Evolutionary conservation across 495 filamentous ascomycete genomes (phyloP).

Genomic region (Apodospora peruviana): DNA sequence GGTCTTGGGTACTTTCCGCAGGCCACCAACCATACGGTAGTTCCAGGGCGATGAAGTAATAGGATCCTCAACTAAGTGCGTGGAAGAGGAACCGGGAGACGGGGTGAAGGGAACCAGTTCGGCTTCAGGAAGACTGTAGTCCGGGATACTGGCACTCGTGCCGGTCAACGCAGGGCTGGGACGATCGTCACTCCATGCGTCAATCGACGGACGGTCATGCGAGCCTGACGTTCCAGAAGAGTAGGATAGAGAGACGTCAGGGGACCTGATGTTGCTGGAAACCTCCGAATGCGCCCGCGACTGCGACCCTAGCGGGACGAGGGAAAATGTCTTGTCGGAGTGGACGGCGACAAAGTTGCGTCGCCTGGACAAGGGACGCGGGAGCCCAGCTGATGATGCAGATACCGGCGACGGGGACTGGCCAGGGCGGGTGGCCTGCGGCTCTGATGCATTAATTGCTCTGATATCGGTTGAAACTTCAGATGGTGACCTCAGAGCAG

Average conservation of each 20-base stretch:
- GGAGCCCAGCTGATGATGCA: slow-evolving; percentile 8
- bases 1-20: slow-evolving; percentile 48
- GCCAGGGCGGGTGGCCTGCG: slow-evolving; percentile 7
- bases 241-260: slow-evolving; percentile 19
- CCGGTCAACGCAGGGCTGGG: slow-evolving; percentile 35
- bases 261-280: slow-evolving; percentile 22
- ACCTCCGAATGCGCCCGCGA: slow-evolving; percentile 14
- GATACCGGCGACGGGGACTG: slow-evolving; percentile 11
- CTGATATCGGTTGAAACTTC: slow-evolving; percentile 23
- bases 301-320: slow-evolving; percentile 24
- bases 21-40: slow-evolving; percentile 49
- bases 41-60: slow-evolving; percentile 42
- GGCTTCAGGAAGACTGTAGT: slow-evolving; percentile 30
- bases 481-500: slow-evolving; percentile 29
- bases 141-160: slow-evolving; percentile 33
- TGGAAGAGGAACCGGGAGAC: slow-evolving; percentile 26
- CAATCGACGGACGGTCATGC: slow-evolving; percentile 40
- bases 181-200: slow-evolving; percentile 40
- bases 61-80: slow-evolving; percentile 38
- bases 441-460: slow-evolving; percentile 13
- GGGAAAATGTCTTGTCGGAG: slow-evolving; percentile 44
- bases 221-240: slow-evolving; percentile 36
- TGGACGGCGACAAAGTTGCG: slow-evolving; percentile 36
- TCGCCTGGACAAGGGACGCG: slow-evolving; percentile 31
- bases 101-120: slow-evolving; percentile 15